phyloP scores from a whole-genome alignment of 345 rosid genomes.

The Microcos paniculata region DNA sequence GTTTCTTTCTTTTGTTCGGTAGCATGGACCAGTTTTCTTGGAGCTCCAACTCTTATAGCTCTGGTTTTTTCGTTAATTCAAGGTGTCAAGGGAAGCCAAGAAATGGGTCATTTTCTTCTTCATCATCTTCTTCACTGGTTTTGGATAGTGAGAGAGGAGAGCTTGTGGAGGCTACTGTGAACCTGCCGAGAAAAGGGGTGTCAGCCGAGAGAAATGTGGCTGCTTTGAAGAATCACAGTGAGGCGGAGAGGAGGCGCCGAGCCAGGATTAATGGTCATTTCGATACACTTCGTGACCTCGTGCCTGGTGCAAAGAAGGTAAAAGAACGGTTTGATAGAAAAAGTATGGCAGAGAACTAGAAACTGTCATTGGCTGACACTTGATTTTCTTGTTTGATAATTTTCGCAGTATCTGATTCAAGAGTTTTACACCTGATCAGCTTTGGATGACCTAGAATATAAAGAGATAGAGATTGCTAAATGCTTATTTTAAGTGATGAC shows the following conservation, averaged over 20 bases:
- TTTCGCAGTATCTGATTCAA: background rate
- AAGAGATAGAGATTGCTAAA: background rate
- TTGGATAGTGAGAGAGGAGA: constrained; percentile 51
- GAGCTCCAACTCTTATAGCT: background rate
- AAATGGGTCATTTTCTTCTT: background rate
- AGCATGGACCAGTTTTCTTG: background rate
- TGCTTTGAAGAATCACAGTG: constrained; percentile 56
- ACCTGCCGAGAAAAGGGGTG: constrained; percentile 20
- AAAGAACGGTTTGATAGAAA: too few relatives aligned
- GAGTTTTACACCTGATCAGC: background rate
- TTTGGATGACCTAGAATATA: background rate
- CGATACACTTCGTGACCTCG: constrained; percentile 44
- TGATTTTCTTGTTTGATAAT: background rate
- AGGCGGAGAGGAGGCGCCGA: constrained; percentile 57
- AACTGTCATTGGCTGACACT: background rate
- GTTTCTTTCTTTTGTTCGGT: background rate
- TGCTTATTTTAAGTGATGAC: background rate
- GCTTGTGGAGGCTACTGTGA: constrained; percentile 37
- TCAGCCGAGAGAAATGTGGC: constrained; percentile 36
- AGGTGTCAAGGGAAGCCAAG: background rate
- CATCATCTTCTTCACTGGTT: constrained; percentile 26
- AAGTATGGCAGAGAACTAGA: too few relatives aligned
- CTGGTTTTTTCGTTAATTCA: background rate
- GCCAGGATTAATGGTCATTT: constrained; percentile 54
- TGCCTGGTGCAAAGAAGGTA: constrained; percentile 51